Percentiles rank a stretch among this genome's conserved stretches.
These are phyloP conservation scores for Pisolithus thermaeus DNA, from an alignment of 1,284 basidiomycete genomes.

Conservation along the genomic window DNA sequence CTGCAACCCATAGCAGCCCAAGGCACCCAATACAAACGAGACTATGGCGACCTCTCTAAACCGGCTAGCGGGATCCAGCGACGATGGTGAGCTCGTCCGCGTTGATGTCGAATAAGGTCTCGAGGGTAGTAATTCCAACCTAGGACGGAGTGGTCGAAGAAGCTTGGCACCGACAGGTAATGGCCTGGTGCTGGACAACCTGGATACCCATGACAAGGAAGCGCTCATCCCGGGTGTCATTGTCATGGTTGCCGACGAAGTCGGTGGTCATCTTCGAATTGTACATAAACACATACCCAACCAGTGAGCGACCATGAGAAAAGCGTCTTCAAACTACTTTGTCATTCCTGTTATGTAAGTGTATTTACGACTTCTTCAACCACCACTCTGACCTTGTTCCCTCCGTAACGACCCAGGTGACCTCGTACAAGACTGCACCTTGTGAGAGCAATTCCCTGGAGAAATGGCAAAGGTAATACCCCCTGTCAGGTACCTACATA, in stretches of 20 bases:
- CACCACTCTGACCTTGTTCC: no score
- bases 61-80: background rate
- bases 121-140: background rate
- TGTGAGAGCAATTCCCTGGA: no score
- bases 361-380: no score
- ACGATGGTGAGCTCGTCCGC: background rate
- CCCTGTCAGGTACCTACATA: no score
- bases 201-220: background rate
- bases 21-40: conserved; percentile 16
- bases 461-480: no score
- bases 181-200: background rate
- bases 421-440: no score
- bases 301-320: no score
- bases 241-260: background rate
- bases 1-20: conserved; percentile 13
- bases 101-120: background rate
- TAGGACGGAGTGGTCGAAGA: no score
- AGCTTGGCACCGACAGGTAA: background rate
- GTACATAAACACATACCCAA: no score
- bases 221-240: background rate
- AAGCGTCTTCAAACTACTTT: no score
- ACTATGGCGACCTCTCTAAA: conserved; percentile 13
- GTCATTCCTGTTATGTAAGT: no score
- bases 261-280: background rate
- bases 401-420: no score